phyloP scores from a whole-genome alignment of 2,329 filamentous ascomycete genomes.

The Calonectria fujianensis region DNA sequence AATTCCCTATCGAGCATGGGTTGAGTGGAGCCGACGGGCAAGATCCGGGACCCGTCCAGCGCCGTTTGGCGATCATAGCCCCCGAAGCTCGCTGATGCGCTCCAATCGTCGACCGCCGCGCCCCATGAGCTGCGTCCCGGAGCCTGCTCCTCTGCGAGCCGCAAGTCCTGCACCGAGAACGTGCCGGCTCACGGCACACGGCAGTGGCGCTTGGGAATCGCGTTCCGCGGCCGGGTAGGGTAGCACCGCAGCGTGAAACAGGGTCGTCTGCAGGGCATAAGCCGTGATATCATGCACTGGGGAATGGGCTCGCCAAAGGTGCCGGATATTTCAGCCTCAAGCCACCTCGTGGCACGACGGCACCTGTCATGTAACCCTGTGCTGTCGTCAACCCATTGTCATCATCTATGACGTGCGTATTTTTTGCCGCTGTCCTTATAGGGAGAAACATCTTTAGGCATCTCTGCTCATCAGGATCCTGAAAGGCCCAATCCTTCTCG shows the following conservation, averaged over 20 bases:
- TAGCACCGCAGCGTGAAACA: conserved; percentile 36
- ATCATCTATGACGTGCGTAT: neutral
- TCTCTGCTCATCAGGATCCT: neutral
- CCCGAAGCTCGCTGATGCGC: conserved; percentile 44
- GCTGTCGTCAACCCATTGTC: neutral
- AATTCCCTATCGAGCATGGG: conserved; percentile 10
- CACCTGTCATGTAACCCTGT: conserved; percentile 16
- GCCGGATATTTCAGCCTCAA: conserved; percentile 37
- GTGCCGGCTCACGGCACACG: conserved; percentile 28
- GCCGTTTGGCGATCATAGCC: conserved; percentile 45
- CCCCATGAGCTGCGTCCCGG: neutral
- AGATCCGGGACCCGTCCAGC: neutral
- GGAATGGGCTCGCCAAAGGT: conserved; percentile 29
- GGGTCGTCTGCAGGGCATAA: conserved; percentile 33
- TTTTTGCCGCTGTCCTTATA: neutral
- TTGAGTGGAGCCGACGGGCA: conserved; percentile 12
- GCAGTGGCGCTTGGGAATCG: conserved; percentile 2
- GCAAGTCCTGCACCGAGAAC: neutral
- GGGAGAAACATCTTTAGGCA: neutral
- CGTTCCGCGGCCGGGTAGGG: conserved; percentile 4
- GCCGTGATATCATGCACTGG: conserved; percentile 48
- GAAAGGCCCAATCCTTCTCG: neutral
- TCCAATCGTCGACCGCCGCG: conserved; percentile 45
- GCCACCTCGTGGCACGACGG: conserved; percentile 34
- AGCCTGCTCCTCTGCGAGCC: conserved; percentile 10